Base-by-base conservation (phyloP, 2,329 filamentous ascomycete genomes). In the Penicillium hesseltinei region DNA sequence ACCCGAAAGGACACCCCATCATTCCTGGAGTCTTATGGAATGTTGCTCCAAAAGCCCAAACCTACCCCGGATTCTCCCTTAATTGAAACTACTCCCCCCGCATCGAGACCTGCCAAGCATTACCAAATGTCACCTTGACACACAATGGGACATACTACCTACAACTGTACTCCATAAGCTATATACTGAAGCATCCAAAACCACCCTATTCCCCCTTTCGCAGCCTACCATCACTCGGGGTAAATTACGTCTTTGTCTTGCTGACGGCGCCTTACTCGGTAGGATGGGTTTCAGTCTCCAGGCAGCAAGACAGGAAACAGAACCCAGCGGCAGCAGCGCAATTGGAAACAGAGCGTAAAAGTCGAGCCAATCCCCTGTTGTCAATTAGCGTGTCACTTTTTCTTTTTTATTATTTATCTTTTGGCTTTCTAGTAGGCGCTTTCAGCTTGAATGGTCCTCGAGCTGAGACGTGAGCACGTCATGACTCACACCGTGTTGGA, bases 271-370 rank as follows among this genome's bases (percentile, higher is more conserved):
- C 21, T 45, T 17, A 42, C n/a, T 21, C 13, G 15, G 15, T 39
- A 36, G 42, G 23, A 48, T 21, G 13, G 10, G 51, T 42, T 49
- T 48, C 35, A 49, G 23, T 31, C n/a, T 27, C 42, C 33, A 45
- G 50, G 29, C 50, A 52, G 38, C 49, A 51, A 51, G 23, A 45
- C 29, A 44, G 8, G 6, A 45, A 17, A n/a, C 8, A 45, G 39
- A 11, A 21, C 35, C 35, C 3, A 9, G 23, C 25, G 36, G 36
- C 21, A 54, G 51, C 58, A 56, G 59, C 31, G 51, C 52, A 50
- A 58, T 60, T 58, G 52, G 52, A 63, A 63, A 63, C 43, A 40
- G 51, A 61, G 53, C 57, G 54, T 49, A 13, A 48, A 55, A 47
- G 25, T 33, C 2, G n/a, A 46, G 36, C 38, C 35, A 25, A 48